Percentiles rank a stretch among this genome's conserved stretches.
phyloP scores from a whole-genome alignment of 1,284 basidiomycete genomes.

The Sporisorium graminicola region DNA sequence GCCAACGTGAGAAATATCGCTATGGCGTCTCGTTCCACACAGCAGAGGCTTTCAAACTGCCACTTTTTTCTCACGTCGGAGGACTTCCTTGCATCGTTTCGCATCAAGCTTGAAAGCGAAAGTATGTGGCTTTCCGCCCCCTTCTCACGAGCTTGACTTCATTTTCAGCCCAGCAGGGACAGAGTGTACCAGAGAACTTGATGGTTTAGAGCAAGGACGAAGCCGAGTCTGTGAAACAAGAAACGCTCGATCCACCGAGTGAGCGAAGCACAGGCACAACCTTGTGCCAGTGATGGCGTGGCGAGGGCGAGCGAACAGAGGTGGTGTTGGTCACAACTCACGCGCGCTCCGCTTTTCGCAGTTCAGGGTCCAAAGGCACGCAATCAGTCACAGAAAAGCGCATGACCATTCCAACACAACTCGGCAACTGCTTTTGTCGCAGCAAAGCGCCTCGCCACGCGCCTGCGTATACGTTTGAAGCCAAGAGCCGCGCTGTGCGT shows the following conservation, averaged over 20 bases:
- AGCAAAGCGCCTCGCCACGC: too few relatives aligned
- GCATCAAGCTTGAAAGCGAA: conserved; percentile 1
- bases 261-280: too few relatives aligned
- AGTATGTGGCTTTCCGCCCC: neutral
- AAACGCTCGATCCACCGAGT: too few relatives aligned
- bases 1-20: neutral
- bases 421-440: neutral
- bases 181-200: too few relatives aligned
- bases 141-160: too few relatives aligned
- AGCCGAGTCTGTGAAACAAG: too few relatives aligned
- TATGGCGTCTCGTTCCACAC: neutral
- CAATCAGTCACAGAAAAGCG: neutral
- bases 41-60: neutral
- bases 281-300: too few relatives aligned
- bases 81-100: conserved; percentile 12
- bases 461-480: too few relatives aligned
- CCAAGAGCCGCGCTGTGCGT: too few relatives aligned
- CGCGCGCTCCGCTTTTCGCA: neutral
- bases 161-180: neutral
- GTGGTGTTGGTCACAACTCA: neutral
- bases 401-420: neutral
- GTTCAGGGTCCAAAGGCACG: neutral
- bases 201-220: too few relatives aligned
- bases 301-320: neutral
- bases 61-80: conserved; percentile 15